phyloP scores from a whole-genome alignment of 2,329 filamentous ascomycete genomes.

The Corinectria fuckeliana region DNA sequence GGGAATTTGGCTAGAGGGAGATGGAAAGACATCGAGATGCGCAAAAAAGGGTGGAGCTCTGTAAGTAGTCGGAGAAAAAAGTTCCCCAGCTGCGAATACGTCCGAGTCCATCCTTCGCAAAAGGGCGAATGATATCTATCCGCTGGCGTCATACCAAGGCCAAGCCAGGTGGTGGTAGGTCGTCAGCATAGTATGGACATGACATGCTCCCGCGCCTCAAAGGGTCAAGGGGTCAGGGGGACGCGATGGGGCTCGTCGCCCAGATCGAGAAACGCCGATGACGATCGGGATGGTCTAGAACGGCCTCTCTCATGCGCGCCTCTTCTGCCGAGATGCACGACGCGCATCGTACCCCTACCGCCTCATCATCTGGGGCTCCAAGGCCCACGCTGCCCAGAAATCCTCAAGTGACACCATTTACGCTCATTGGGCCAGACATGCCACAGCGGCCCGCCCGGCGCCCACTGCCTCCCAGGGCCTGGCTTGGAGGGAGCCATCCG shows the following conservation, averaged over 20 bases:
- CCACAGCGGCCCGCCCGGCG: neutral
- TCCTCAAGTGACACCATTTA: neutral
- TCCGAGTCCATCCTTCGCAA: conserved; percentile 18
- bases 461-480: conserved; percentile 19
- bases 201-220: conserved; percentile 23
- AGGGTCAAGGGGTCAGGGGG: too few species aligned
- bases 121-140: conserved; percentile 20
- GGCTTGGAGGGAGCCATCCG: conserved; percentile 20
- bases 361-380: conserved; percentile 6
- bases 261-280: conserved; percentile 35
- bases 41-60: neutral
- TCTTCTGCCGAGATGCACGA: conserved; percentile 18
- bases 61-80: conserved; percentile 11
- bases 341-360: conserved; percentile 22
- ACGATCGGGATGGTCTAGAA: conserved; percentile 37
- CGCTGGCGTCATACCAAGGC: conserved; percentile 12
- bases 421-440: neutral
- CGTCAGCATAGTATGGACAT: neutral
- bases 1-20: conserved; percentile 4
- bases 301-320: conserved; percentile 29
- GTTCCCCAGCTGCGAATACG: conserved; percentile 22
- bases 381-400: neutral
- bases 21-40: neutral
- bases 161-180: neutral
- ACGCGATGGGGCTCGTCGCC: conserved; percentile 33